phyloP scores from a whole-genome alignment of 2,329 filamentous ascomycete genomes.

The Alternaria tenuissima region DNA sequence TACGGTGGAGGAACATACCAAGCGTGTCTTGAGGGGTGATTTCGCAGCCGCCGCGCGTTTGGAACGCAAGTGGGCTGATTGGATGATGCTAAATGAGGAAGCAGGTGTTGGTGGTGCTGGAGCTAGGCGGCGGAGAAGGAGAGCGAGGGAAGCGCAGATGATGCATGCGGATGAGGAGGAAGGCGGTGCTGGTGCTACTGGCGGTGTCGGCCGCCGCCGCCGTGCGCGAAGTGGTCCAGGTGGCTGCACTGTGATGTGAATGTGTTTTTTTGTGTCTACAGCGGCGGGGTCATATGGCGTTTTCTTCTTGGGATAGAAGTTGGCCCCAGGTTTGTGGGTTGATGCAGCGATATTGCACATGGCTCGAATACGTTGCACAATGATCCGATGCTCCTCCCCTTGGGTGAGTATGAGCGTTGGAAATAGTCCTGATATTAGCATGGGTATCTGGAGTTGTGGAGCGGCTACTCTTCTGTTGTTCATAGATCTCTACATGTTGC shows the following conservation, averaged over 20 bases:
- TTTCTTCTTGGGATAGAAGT: not conserved
- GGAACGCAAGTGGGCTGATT: constrained; percentile 90
- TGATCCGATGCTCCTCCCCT: not conserved
- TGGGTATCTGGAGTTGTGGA: not conserved
- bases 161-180: constrained; percentile 84
- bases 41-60: constrained; percentile 77
- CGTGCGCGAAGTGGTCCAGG: constrained; percentile 58
- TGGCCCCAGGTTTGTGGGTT: not conserved
- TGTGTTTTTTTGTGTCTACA: not conserved
- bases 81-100: constrained; percentile 92
- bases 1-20: constrained; percentile 92
- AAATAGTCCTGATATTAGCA: not conserved
- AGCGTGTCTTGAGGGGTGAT: constrained; percentile 81
- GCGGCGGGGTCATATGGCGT: not conserved
- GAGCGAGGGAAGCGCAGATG: constrained; percentile 82
- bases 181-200: constrained; percentile 53
- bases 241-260: constrained; percentile 59
- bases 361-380: not conserved
- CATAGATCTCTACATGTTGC: not conserved
- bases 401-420: not conserved
- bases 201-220: constrained; percentile 54
- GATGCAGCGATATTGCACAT: not conserved
- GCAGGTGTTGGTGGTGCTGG: constrained; percentile 72
- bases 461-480: not conserved
- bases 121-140: constrained; percentile 72